phyloP scores from a whole-genome alignment of 371 early-diverging fungal species.

The Apophysomyces trapeziformis region DNA sequence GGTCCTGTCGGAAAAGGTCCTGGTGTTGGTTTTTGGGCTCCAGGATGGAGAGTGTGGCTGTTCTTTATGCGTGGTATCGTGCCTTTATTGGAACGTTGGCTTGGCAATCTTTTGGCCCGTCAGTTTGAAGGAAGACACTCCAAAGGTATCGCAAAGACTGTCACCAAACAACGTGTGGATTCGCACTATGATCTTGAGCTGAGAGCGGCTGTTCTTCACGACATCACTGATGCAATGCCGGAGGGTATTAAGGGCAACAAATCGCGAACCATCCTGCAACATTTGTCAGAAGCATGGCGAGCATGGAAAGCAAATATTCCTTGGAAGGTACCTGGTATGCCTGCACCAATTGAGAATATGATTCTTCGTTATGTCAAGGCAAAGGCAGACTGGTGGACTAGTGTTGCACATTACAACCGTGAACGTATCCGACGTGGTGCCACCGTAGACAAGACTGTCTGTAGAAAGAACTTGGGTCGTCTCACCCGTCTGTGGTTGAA shows the following conservation, averaged over 20 bases:
- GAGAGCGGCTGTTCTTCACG: conserved; percentile 96
- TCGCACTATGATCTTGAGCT: conserved; percentile 97
- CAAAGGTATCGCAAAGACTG: conserved; percentile 97
- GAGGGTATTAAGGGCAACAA: conserved; percentile 97
- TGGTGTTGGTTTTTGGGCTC: conserved; percentile 99
- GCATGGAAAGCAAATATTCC: conserved; percentile 99
- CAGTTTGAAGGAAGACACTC: conserved; percentile 97
- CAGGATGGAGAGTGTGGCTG: conserved; percentile 99
- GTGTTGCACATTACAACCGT: conserved; percentile 97
- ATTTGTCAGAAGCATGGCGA: conserved; percentile 98
- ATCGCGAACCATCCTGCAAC: conserved; percentile 90
- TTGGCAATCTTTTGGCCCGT: conserved; percentile 96
- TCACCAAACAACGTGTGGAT: conserved; percentile 99
- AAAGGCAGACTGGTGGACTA: conserved; percentile 99
- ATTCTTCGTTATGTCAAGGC: conserved; percentile 97
- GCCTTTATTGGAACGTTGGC: conserved; percentile 97
- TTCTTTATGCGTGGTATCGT: conserved; percentile 99
- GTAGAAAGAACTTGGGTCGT: conserved; percentile 98
- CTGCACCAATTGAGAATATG: conserved; percentile 98
- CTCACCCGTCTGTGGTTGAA: conserved; percentile 98
- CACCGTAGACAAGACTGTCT: conserved; percentile 98
- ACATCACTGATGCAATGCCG: conserved; percentile 98
- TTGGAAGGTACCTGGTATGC: conserved; percentile 98
- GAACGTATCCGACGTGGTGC: conserved; percentile 98
- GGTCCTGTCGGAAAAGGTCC: conserved; percentile 98